Evolutionary conservation across 1,284 basidiomycete species (phyloP).

Genomic region (Cutaneotrichosporon cavernicola): DNA sequence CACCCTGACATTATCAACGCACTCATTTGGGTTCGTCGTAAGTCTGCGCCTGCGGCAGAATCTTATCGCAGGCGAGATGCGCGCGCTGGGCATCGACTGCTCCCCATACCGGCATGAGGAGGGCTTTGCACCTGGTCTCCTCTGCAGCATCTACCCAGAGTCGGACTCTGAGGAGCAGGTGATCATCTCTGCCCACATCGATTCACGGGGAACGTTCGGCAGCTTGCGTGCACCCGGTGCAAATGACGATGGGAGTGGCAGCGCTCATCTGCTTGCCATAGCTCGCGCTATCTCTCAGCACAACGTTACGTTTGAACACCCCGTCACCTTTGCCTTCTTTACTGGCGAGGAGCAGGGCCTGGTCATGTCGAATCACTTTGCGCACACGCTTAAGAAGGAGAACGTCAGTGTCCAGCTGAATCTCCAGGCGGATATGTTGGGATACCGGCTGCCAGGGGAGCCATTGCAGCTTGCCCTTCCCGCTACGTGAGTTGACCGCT

Average conservation of each 20-base stretch:
- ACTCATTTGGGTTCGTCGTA: slow-evolving; percentile 69
- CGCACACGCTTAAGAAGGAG: slow-evolving; percentile 39
- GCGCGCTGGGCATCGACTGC: slow-evolving; percentile 70
- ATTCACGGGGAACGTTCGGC: slow-evolving; percentile 81
- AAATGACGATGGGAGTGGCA: slow-evolving; percentile 68
- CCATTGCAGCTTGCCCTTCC: slow-evolving; percentile 75
- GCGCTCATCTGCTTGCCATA: slow-evolving; percentile 69
- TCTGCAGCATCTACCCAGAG: slow-evolving; percentile 59
- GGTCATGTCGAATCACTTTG: slow-evolving; percentile 53
- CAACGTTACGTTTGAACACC: slow-evolving; percentile 57
- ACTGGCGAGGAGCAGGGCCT: slow-evolving; percentile 57
- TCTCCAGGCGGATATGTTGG: slow-evolving; percentile 86
- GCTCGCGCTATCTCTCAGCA: slow-evolving; percentile 66
- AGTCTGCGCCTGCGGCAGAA: slow-evolving; percentile 18
- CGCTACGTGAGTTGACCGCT: slow-evolving; percentile 46
- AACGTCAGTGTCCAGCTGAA: slow-evolving; percentile 72
- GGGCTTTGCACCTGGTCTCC: slow-evolving; percentile 73
- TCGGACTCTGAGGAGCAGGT: slow-evolving; percentile 55
- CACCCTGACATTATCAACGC: slow-evolving; percentile 65
- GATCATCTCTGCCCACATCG: slow-evolving; percentile 77
- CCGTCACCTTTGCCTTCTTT: slow-evolving; percentile 53
- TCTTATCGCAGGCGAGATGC: slow-evolving; percentile 55
- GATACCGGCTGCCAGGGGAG: slow-evolving; percentile 68
- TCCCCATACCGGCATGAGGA: slow-evolving; percentile 60
- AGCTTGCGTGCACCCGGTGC: slow-evolving; percentile 67